Evolutionary conservation across 1,139 yeast species (phyloP).

Genomic region (Yarrowia galli): DNA sequence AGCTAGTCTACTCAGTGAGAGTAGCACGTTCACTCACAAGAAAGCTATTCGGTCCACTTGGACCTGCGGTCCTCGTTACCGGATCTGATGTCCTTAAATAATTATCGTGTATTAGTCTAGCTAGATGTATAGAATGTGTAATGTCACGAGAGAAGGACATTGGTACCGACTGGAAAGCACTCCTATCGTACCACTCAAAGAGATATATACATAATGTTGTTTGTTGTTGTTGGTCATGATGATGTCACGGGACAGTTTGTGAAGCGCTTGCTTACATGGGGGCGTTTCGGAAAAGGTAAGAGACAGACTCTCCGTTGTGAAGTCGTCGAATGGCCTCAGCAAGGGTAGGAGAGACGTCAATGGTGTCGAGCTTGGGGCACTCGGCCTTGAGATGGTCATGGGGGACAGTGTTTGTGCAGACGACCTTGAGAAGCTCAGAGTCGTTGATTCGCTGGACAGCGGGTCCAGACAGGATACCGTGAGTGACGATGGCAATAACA

Average conservation of each 20-base stretch:
- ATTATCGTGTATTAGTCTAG: conserved; percentile 24
- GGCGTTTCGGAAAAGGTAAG: conserved; percentile 79
- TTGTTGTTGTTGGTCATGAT: too few species aligned
- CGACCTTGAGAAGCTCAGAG: conserved; percentile 77
- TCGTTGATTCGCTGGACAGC: conserved; percentile 85
- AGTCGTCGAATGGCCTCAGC: conserved; percentile 96
- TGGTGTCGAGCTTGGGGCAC: conserved; percentile 79
- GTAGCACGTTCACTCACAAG: too few species aligned
- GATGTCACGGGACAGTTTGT: too few species aligned
- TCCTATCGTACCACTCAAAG: conserved; percentile 4
- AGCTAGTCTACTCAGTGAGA: too few species aligned
- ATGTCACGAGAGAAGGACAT: conserved; percentile 13
- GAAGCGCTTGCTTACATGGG: conserved; percentile 45
- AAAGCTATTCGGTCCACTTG: too few species aligned
- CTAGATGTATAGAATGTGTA: conserved; percentile 20
- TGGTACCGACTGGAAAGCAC: conserved; percentile 1
- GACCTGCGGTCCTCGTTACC: too few species aligned
- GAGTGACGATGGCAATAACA: conserved; percentile 95
- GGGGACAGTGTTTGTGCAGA: conserved; percentile 96
- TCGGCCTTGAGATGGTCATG: conserved; percentile 72
- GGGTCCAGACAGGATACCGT: conserved; percentile 88
- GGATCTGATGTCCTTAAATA: neutral
- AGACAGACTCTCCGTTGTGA: conserved; percentile 94
- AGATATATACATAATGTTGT: conserved; percentile 19
- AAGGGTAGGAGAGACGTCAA: conserved; percentile 86